phyloP scores from a whole-genome alignment of 1,139 yeast genomes.

The Pichia sorboxylosa region DNA sequence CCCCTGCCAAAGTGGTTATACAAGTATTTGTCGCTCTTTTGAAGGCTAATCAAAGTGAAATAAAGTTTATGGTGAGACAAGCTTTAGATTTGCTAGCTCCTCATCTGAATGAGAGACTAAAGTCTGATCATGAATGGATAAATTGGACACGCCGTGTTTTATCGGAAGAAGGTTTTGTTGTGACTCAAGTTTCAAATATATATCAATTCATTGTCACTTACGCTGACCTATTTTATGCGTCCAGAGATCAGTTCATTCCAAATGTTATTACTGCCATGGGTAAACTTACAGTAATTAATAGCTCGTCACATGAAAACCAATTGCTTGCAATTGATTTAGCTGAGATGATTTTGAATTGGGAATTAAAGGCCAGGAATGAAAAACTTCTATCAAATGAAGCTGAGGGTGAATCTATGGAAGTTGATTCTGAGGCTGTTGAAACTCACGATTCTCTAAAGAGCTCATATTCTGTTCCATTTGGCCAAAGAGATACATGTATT shows the following conservation, averaged over 20 bases:
- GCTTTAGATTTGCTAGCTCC: conserved; percentile 88
- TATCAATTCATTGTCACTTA: conserved; percentile 86
- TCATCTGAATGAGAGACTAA: conserved; percentile 66
- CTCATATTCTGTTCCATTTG: conserved; percentile 54
- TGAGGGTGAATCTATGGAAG: conserved; percentile 10
- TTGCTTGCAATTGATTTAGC: conserved; percentile 81
- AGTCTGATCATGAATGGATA: conserved; percentile 68
- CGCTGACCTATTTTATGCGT: conserved; percentile 71
- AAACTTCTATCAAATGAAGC: not conserved
- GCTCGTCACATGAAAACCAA: conserved; percentile 75
- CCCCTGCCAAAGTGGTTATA: conserved; percentile 79
- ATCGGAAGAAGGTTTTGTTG: conserved; percentile 79
- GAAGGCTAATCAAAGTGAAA: conserved; percentile 78
- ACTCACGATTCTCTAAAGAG: conserved; percentile 1
- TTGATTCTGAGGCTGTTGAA: conserved; percentile 2
- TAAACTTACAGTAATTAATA: conserved; percentile 70
- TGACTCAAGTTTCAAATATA: conserved; percentile 74
- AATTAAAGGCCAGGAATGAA: conserved; percentile 33
- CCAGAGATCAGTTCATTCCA: conserved; percentile 81
- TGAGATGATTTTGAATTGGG: conserved; percentile 81
- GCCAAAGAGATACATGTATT: conserved; percentile 84
- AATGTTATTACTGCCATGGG: conserved; percentile 94
- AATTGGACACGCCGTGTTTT: conserved; percentile 92
- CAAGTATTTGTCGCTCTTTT: conserved; percentile 87
- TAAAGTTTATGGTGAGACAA: conserved; percentile 71